These are phyloP conservation scores for Gossypium davidsonii DNA, from an alignment of 441 rosid species.

Conservation along the genomic window DNA sequence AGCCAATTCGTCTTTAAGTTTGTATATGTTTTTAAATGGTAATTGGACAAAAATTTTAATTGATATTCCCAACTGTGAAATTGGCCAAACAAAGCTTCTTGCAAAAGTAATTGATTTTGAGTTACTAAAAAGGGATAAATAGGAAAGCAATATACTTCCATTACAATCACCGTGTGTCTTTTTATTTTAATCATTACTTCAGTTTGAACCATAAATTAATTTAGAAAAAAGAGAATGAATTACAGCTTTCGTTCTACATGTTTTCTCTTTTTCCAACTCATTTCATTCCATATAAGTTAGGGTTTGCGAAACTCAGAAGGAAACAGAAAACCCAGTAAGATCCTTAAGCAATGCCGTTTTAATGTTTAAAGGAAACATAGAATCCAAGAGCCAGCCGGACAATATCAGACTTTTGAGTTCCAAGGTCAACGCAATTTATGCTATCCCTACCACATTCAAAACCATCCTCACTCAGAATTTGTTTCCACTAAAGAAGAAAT, in stretches of 20 bases:
- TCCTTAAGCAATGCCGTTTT: conserved; percentile 17
- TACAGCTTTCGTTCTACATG: neutral
- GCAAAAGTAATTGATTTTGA: too few relatives aligned
- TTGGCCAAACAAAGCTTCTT: too few relatives aligned
- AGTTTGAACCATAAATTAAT: too few relatives aligned
- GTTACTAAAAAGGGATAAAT: too few relatives aligned
- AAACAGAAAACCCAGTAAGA: neutral
- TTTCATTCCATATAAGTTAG: neutral
- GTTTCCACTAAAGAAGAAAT: neutral
- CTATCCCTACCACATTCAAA: neutral
- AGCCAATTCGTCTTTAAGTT: too few relatives aligned
- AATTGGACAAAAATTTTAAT: too few relatives aligned
- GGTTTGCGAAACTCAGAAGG: neutral
- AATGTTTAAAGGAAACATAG: neutral
- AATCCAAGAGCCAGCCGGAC: conserved; percentile 17
- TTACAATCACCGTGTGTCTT: too few relatives aligned
- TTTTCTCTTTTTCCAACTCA: neutral
- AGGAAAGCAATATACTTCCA: too few relatives aligned
- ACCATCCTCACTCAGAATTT: neutral
- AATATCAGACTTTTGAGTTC: conserved; percentile 9
- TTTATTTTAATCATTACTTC: too few relatives aligned
- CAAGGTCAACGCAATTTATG: conserved; percentile 20
- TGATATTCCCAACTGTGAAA: too few relatives aligned
- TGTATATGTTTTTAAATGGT: too few relatives aligned
- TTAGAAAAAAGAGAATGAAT: too few relatives aligned